These are phyloP conservation scores for Leptodontidium sp. DNA, from an alignment of 2,329 filamentous ascomycete species.

Conservation along the genomic window DNA sequence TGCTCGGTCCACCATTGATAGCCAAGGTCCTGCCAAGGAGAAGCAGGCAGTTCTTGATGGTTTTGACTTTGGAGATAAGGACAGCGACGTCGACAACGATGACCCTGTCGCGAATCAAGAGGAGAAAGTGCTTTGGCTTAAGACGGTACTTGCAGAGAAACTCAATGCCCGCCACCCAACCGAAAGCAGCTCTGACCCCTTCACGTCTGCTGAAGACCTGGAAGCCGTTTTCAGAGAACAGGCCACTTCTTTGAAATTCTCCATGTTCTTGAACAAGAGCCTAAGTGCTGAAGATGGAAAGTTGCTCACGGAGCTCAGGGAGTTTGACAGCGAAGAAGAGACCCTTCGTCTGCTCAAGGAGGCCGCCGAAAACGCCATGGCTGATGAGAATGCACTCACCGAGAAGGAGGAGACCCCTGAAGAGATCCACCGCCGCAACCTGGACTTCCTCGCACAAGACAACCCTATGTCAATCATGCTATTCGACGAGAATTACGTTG, in stretches of 20 bases:
- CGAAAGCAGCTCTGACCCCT: background rate
- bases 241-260: background rate
- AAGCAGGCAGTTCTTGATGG: background rate
- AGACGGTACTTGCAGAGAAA: background rate
- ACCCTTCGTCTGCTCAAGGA: background rate
- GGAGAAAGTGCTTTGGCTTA: background rate
- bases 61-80: background rate
- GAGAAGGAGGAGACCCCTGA: background rate
- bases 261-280: background rate
- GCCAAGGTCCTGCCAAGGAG: background rate
- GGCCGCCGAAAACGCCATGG: background rate
- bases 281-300: background rate
- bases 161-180: background rate
- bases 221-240: background rate
- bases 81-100: background rate
- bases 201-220: background rate
- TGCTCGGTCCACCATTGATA: background rate
- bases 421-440: background rate
- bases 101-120: background rate
- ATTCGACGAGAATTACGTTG: slow-evolving; percentile 2
- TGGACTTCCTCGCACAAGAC: slow-evolving; percentile 1
- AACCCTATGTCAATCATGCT: background rate
- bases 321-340: background rate
- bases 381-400: background rate
- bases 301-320: background rate